These are phyloP conservation scores for Russula brevipes DNA, from an alignment of 768 basidiomycete genomes.

Conservation along the genomic window DNA sequence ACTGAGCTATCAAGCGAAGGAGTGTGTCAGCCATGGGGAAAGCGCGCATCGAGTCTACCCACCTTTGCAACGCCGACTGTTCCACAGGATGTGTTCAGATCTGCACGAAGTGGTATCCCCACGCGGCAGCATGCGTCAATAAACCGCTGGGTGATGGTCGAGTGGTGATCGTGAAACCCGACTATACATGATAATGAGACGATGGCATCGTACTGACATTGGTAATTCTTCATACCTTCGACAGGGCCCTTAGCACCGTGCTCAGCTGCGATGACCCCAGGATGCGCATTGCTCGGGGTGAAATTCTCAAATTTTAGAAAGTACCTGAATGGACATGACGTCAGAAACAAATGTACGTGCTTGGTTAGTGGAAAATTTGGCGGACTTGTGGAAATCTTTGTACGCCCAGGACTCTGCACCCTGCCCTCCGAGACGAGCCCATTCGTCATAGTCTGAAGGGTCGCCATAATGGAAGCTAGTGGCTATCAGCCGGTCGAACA, in stretches of 20 bases:
- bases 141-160: conserved; percentile 46
- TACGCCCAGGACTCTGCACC: conserved; percentile 59
- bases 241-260: conserved; percentile 55
- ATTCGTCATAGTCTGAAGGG: conserved; percentile 66
- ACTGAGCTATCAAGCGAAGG: conserved; percentile 29
- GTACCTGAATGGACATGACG: conserved; percentile 42
- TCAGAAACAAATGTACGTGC: neutral
- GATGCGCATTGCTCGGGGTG: conserved; percentile 45
- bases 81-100: conserved; percentile 54
- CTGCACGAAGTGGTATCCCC: conserved; percentile 48
- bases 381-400: conserved; percentile 47
- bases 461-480: conserved; percentile 51
- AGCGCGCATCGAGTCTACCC: conserved; percentile 23
- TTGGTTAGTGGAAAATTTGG: neutral
- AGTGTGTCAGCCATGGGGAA: no score
- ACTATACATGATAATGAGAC: conserved; percentile 30
- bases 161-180: conserved; percentile 50
- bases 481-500: neutral
- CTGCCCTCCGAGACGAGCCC: conserved; percentile 43
- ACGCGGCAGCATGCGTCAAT: conserved; percentile 46
- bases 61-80: conserved; percentile 61
- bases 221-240: conserved; percentile 28
- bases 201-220: neutral
- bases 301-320: conserved; percentile 65
- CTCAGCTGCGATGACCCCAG: conserved; percentile 41